These are phyloP conservation scores for Plasmodium ovale DNA, from an alignment of 169 alveolate genomes.

Conservation along the genomic window DNA sequence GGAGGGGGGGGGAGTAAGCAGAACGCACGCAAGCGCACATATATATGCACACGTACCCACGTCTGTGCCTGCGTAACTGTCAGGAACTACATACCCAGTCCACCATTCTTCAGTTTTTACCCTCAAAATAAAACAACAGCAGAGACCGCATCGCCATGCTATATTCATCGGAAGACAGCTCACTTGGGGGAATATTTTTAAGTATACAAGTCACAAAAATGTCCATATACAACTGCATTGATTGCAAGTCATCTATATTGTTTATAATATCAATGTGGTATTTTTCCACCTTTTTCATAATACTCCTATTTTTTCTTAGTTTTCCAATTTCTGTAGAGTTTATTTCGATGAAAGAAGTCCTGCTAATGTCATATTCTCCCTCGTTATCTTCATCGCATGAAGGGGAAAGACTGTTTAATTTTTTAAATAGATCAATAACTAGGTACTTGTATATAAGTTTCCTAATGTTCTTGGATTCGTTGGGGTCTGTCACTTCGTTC, in stretches of 20 bases:
- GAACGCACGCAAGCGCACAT: background rate
- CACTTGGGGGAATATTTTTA: slow-evolving; percentile 39
- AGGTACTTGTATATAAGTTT: slow-evolving; percentile 44
- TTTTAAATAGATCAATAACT: slow-evolving; percentile 44
- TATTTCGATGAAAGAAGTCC: no score
- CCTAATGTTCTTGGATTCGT: slow-evolving; percentile 5
- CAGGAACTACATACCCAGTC: no score
- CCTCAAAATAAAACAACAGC: slow-evolving; percentile 30
- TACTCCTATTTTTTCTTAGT: background rate
- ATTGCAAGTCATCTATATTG: slow-evolving; percentile 39
- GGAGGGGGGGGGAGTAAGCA: background rate
- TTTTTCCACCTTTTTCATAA: slow-evolving; percentile 25
- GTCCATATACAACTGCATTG: slow-evolving; percentile 40
- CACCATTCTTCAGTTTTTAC: background rate
- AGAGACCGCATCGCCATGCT: slow-evolving; percentile 40
- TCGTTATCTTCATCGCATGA: background rate
- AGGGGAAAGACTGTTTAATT: background rate
- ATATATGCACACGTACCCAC: background rate
- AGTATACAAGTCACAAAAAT: slow-evolving; percentile 41
- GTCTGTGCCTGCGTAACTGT: background rate
- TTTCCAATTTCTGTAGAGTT: no score
- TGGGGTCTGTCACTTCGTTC: slow-evolving; percentile 12
- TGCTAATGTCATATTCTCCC: background rate
- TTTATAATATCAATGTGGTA: slow-evolving; percentile 33
- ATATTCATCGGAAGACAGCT: slow-evolving; percentile 37